Evolutionary conservation across 2,329 filamentous ascomycete species (phyloP).

Genomic region (Pyrenophora graminea): DNA sequence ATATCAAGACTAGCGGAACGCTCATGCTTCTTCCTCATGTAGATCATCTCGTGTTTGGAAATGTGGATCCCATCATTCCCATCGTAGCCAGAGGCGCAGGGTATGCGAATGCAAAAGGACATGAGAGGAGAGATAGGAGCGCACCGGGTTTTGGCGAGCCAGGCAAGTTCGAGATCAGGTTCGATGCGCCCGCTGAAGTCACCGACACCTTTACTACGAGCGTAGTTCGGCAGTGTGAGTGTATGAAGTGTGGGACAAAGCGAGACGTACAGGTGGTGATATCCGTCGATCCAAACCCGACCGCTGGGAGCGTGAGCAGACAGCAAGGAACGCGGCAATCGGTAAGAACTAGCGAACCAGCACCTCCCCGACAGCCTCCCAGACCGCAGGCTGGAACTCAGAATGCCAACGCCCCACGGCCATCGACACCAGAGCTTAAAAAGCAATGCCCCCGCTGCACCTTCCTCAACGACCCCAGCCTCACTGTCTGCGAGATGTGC

Average conservation of each 20-base stretch:
- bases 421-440: conserved; percentile 34
- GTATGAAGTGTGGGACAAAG: conserved; percentile 42
- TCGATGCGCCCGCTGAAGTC: conserved; percentile 37
- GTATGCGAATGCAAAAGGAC: conserved; percentile 30
- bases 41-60: conserved; percentile 41
- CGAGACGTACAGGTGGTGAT: conserved; percentile 42
- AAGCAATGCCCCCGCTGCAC: conserved; percentile 44
- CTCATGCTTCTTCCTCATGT: conserved; percentile 43
- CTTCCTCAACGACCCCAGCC: conserved; percentile 40
- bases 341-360: conserved; percentile 21
- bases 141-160: conserved; percentile 34
- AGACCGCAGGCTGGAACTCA: conserved; percentile 19
- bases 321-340: conserved; percentile 19
- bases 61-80: conserved; percentile 41
- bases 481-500: conserved; percentile 42
- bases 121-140: conserved; percentile 20
- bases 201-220: conserved; percentile 39
- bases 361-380: conserved; percentile 22
- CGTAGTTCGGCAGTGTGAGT: conserved; percentile 40
- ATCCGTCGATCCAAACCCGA: conserved; percentile 38
- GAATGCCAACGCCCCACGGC: conserved; percentile 9
- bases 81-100: conserved; percentile 40
- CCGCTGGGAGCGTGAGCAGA: conserved; percentile 9
- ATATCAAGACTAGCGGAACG: conserved; percentile 36
- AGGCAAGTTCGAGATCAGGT: conserved; percentile 40